A percentile compares a stretch with the other conserved stretches of the same genome.
These are phyloP conservation scores for Fraxinus xanthoxyloides DNA, from an alignment of 305 asterid species.

Conservation along the genomic window DNA sequence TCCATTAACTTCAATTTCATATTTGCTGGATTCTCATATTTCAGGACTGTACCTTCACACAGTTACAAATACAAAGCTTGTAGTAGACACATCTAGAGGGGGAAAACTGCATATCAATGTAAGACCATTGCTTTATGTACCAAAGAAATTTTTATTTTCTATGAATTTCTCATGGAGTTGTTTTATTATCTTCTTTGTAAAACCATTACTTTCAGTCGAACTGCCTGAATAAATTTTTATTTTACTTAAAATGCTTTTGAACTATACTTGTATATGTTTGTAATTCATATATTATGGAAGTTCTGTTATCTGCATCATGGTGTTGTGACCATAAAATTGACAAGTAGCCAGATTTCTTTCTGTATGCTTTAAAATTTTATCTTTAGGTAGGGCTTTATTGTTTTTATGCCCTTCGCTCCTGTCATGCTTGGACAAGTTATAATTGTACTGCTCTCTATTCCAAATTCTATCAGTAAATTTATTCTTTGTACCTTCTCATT, in stretches of 20 bases:
- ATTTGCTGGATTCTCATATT: constrained; percentile 30
- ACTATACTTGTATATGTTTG: neutral
- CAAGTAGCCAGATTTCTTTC: neutral
- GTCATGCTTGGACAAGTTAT: constrained; percentile 12
- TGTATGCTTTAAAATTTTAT: neutral
- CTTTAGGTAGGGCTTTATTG: neutral
- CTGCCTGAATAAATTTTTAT: neutral
- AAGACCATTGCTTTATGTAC: constrained; percentile 33
- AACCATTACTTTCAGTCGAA: constrained; percentile 9
- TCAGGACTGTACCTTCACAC: constrained; percentile 89
- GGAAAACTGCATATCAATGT: constrained; percentile 84
- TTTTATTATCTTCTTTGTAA: constrained; percentile 1
- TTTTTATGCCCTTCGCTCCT: neutral
- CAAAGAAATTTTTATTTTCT: neutral
- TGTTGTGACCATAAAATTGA: neutral
- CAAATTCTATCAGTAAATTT: constrained; percentile 15
- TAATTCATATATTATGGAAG: neutral
- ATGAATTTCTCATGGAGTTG: constrained; percentile 9
- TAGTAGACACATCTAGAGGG: constrained; percentile 94
- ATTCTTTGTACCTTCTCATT: constrained; percentile 17
- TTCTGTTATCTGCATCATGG: neutral
- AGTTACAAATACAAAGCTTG: constrained; percentile 77
- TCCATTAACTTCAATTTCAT: constrained; percentile 13
- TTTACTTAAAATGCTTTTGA: neutral
- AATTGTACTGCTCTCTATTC: constrained; percentile 11